Base-by-base conservation (phyloP, 306 rosid genomes). In the Corylus heterophylla region DNA sequence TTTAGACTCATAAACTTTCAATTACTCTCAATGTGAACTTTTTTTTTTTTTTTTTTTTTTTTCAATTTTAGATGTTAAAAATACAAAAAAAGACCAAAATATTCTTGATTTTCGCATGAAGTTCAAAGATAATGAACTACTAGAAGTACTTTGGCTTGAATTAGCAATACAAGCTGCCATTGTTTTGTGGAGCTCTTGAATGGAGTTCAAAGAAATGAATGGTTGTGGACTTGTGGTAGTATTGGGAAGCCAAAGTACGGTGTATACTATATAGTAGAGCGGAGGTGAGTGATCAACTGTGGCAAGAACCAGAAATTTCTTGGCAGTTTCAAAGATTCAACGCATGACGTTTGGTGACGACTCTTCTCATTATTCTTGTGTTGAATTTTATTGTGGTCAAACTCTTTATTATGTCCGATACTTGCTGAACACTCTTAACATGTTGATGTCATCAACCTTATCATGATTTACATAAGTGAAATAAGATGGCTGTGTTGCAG, bases 121-220 rank as follows among this genome's bases (percentile, higher is more conserved):
- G 51, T 39, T 22, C 29, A 39, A 39, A 67, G 8, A 37, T 18
- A 39, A 18, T 39, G 72, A 4, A 67, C 22, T 42, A 4, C 13
- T n/a, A 17, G 72, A 67, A 67, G 45, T 42, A 6, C 75, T 74
- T 87, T 44, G 59, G 12, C 59, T n/a, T 10, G 67, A 77, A 54
- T 66, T 44, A 76, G 69, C 70, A 74, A 83, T 79, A 69, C 88
- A 86, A 69, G 85, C 81, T 4, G 87, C 87, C 92, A 88, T 88
- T 79, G 79, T 25, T 14, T 25, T 73, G 62, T 8, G 72, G 72
- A 67, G 14, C 72, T 42, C 29, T 67, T 12, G 27, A 39, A 1
- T 5, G 22, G 37, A 7, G 49, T 8, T 31, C 4, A 31, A 17
- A 35, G 71, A 17, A 18, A 18, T 1, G 72, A 42, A n/a, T 0